Conservation (phyloP, 2,329 filamentous ascomycete species). For the Claviceps spartinae region DNA sequence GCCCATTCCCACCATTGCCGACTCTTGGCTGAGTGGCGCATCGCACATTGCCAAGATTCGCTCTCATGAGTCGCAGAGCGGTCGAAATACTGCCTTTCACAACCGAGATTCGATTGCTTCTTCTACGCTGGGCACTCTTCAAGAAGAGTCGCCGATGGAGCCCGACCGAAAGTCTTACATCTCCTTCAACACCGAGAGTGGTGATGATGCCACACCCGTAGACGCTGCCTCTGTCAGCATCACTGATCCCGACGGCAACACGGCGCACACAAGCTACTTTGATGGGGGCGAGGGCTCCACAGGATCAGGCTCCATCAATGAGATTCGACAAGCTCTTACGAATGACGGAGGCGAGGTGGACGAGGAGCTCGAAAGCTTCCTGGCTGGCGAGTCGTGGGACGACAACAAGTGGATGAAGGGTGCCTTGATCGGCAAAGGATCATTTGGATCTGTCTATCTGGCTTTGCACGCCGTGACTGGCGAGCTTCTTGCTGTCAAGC, state of each 20-base stretch:
- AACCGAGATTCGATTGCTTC: constrained; percentile 84
- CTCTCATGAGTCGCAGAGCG: constrained; percentile 33
- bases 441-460: constrained; percentile 90
- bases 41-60: constrained; percentile 25
- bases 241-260: constrained; percentile 63
- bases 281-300: constrained; percentile 71
- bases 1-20: constrained; percentile 88
- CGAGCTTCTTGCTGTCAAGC: constrained; percentile 95
- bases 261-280: constrained; percentile 64
- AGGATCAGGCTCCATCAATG: constrained; percentile 60
- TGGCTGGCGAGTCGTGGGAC: constrained; percentile 86
- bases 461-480: constrained; percentile 92
- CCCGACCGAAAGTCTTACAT: constrained; percentile 92
- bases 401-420: constrained; percentile 99
- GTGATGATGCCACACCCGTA: constrained; percentile 42
- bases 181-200: constrained; percentile 63
- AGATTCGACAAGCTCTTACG: constrained; percentile 71
- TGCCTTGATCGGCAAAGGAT: constrained; percentile 89
- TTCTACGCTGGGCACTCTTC: constrained; percentile 75
- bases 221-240: constrained; percentile 46
- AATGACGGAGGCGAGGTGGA: constrained; percentile 89
- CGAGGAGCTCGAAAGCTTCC: constrained; percentile 77
- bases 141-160: constrained; percentile 78
- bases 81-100: constrained; percentile 22
- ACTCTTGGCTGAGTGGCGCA: constrained; percentile 63